Conservation (phyloP, 2,329 filamentous ascomycete species). For the Fusarium sarcochroum region DNA sequence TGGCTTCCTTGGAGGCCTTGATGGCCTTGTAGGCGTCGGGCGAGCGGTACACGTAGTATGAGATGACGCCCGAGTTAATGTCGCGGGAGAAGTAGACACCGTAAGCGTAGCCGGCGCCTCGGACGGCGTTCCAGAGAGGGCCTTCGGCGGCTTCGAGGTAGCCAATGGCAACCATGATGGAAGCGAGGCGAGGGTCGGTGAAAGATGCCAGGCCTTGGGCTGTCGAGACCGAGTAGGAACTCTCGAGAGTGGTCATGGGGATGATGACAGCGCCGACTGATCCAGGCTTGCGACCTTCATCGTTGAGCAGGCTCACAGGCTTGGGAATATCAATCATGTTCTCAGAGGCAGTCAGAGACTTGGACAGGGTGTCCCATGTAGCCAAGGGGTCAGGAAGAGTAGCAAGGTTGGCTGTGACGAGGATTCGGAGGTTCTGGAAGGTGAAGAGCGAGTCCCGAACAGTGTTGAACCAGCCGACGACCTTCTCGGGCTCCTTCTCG, state of each 20-base stretch:
- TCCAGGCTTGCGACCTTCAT: conserved; percentile 81
- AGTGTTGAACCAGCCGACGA: conserved; percentile 82
- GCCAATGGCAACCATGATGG: conserved; percentile 87
- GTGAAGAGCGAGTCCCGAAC: conserved; percentile 83
- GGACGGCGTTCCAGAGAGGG: conserved; percentile 92
- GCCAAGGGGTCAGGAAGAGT: conserved; percentile 82
- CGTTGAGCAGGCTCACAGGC: conserved; percentile 78
- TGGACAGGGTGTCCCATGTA: conserved; percentile 76
- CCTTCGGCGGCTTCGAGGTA: conserved; percentile 96
- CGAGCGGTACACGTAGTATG: conserved; percentile 90
- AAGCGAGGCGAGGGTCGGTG: conserved; percentile 82
- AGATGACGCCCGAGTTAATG: conserved; percentile 82
- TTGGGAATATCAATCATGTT: conserved; percentile 79
- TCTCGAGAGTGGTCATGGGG: conserved; percentile 93
- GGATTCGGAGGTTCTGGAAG: conserved; percentile 86
- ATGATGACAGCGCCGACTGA: conserved; percentile 81
- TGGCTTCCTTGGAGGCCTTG: conserved; percentile 78
- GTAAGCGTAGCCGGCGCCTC: conserved; percentile 94
- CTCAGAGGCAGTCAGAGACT: conserved; percentile 54
- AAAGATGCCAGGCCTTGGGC: conserved; percentile 81
- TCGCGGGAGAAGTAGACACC: conserved; percentile 85
- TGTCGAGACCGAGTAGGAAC: conserved; percentile 86
- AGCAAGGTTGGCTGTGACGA: conserved; percentile 84
- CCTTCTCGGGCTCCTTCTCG: conserved; percentile 79
- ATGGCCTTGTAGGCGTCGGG: conserved; percentile 92